Evolutionary conservation across 2,329 filamentous ascomycete genomes (phyloP), one percentile per base, ranked within the genome.

Genomic region (Lecanicillium sp.): DNA sequence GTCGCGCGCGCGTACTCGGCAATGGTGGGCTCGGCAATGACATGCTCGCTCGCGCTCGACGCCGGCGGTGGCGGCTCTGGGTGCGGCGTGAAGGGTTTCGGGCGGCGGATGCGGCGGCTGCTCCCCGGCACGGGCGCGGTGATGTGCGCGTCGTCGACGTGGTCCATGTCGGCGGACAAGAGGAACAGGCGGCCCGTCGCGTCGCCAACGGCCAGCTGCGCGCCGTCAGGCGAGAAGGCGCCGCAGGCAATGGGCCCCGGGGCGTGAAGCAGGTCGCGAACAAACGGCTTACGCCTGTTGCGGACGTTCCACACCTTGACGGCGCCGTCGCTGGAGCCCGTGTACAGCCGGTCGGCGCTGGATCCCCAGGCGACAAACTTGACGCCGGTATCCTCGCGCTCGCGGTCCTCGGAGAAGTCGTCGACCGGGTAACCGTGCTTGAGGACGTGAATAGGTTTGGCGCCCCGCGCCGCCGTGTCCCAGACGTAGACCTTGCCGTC

Each of bases 291-390:
- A 19, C 46, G 57, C 36, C 36, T 50, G 32, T 62, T 61, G 9
- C 72, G 69, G 8, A 81, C 57, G 44, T 81, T 75, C 78, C 78
- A 82, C 3, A 76, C 74, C 43, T 77, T 80, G 13, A 82, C 64
- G 0, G 72, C 63, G 2, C 78, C 78, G 44, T 82, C 78, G 2
- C 77, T 80, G 0, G 74, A 75, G 1, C 77, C 78, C 0, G 77
- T 81, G 46, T 81, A 82, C 31, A 82, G 67, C 0, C 77, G 66
- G 39, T 78, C 72, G 0, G 63, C 54, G 0, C 69, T 72, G 13
- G 61, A 66, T 1, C 74, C 77, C 78, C 77, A 82, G 4, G 75
- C 69, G 0, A 70, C 71, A 46, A 82, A 81, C 49, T 80, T 81
- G 30, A 81, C 74, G 2, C 78, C 78, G 0, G 72, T 71, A 42